Base-by-base conservation (phyloP, 1,284 basidiomycete species). In the Sanghuangporus baumii region DNA sequence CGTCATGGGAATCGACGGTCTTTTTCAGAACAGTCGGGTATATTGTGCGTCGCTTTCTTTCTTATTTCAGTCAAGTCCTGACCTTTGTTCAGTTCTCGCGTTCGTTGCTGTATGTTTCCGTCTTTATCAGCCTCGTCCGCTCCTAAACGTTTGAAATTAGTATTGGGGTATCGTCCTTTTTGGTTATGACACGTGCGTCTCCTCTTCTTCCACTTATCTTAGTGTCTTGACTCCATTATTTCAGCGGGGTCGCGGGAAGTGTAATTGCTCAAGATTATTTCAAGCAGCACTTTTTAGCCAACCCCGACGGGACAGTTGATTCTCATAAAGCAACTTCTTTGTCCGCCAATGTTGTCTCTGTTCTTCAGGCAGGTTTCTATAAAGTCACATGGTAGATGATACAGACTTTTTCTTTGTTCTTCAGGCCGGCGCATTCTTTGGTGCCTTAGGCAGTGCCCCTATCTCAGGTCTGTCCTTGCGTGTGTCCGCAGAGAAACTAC, bases 161-260 rank as follows among this genome's bases (percentile, higher is more conserved):
- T 91, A 91, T 72, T 86, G 88, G 83, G 90, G 89, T 12, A 90
- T 91, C 68, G 77, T 91, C 54, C 76, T 92, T 9, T 92, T 92
- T 69, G 89, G 89, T 70, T 91, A 89, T 69, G 88, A 89, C 71
- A 82, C 82, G 82, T 87, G 69, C 64, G 84, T 81, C 5, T 18
- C 14, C 36, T 6, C 26, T n/a, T 34, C n/a, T 14, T 18, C 20
- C 9, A 38, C 8, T n/a, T 34, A n/a, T 12, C 36, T 12, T n/a
- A 18, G 11, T 5, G 20, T 23, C 7, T 20, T 38, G 47, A 48
- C 36, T 20, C 12, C 6, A 3, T 46, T n/a, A 16, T 38, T 47
- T 65, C 60, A 83, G 81, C 38, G 77, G 79, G 67, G 75, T 81
- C 60, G 86, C 86, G 43, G 86, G 87, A 48, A 86, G 87, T 48